Percentiles rank a stretch among this genome's conserved stretches.
Evolutionary conservation across 2,329 filamentous ascomycete species (phyloP).

Genomic region (Neofusicoccum kwambonambiense): DNA sequence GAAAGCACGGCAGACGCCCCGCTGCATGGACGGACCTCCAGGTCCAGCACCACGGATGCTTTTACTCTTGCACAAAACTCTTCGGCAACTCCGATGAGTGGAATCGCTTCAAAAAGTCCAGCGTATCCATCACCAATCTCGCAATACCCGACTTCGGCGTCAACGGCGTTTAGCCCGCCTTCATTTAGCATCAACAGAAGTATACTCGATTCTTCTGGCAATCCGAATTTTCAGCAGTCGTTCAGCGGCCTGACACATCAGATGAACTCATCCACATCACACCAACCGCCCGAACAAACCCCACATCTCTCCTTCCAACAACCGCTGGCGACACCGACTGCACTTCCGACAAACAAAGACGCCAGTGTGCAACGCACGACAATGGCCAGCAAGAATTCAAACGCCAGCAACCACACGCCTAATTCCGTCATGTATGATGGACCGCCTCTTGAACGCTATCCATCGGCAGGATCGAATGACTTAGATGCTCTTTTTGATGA

Average conservation of each 20-base stretch:
- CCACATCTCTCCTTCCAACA: not conserved
- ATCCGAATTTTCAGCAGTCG: not conserved
- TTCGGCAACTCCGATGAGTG: not conserved
- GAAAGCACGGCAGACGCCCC: not conserved
- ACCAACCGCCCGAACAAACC: not conserved
- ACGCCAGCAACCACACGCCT: constrained; percentile 15
- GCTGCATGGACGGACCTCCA: not conserved
- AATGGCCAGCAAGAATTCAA: not conserved
- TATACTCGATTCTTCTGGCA: not conserved
- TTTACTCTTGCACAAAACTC: not conserved
- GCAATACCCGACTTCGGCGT: constrained; percentile 2
- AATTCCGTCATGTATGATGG: constrained; percentile 21
- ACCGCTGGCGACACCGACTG: not conserved
- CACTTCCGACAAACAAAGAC: constrained; percentile 4
- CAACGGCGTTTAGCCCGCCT: constrained; percentile 8
- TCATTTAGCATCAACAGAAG: not conserved
- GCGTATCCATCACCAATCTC: constrained; percentile 11
- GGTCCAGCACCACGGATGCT: not conserved
- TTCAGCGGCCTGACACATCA: not conserved
- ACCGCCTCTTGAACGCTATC: constrained; percentile 29
- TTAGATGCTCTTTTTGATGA: constrained; percentile 58
- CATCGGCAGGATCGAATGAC: constrained; percentile 41
- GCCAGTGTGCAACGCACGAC: not conserved
- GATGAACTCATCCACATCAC: not conserved
- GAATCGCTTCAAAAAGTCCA: not conserved